Base-by-base conservation (phyloP, 768 basidiomycete genomes). In the Amanita jacksonii region DNA sequence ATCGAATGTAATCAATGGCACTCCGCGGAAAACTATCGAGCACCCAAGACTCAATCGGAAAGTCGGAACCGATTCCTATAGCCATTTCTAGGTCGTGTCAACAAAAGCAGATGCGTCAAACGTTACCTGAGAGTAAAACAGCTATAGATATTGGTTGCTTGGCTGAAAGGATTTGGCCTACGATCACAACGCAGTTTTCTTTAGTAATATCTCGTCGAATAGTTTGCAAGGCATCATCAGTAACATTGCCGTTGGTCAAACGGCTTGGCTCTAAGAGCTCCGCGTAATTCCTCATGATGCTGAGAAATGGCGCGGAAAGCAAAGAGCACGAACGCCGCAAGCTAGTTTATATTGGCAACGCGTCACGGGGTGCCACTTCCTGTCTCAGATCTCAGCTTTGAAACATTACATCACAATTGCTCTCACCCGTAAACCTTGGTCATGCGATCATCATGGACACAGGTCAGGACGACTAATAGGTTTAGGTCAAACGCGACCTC, bases 51-150 rank as follows among this genome's bases (percentile, higher is more conserved):
- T 33, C 32, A 3, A 44, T 16, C 5, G 33, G 43, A 27, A 37
- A 18, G 4, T 23, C 8, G 8, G 9, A 16, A 13, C 24, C 37
- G n/a, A 43, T 16, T n/a, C 41, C 41, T 43, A 23, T 8, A 15
- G 28, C 5, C 3, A 33, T n/a, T 43, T 3, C 7, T 13, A 42
- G 24, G 19, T 34, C 9, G 15, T 2, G 19, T 16, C 10, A 6
- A 5, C 5, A 5, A 22, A 23, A 34, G 19, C 7, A n/a, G 31
- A 8, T 33, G 19, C 12, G 19, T 5, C 22, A 23, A n/a, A n/a
- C 41, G n/a, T 15, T 24, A 32, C 41, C 41, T 32, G 41, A 43
- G 5, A 43, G 28, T 8, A 43, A 34, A 5, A 43, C 10, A 10
- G 41, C 41, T 2, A 34, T 43, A n/a, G 41, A 33, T 8, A 24